Evolutionary conservation across 805 yeast genomes (phyloP), one percentile per base, ranked within the genome.

Genomic region (Cyberlindnera euphorbiiphila): DNA sequence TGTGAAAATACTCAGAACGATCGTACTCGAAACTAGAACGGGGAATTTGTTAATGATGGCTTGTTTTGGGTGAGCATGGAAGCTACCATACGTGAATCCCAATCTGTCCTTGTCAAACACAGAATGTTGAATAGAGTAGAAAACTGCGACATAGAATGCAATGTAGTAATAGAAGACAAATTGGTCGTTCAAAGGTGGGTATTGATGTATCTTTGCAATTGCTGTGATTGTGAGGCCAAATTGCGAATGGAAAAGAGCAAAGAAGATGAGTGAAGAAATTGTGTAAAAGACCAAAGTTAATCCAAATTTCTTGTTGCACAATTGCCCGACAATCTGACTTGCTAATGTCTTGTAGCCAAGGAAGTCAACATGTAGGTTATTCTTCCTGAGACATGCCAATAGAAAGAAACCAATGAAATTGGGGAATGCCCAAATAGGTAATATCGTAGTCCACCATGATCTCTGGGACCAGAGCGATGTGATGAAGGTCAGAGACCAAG

Each of bases 71-170:
- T 59, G 60, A 28, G 65, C 58, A 29, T 63, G 61, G 45, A 62
- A 64, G 20, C 46, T 49, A 2, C 65, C 69, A 42, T 64, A 60
- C 4, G 54, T 49, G 56, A 81, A 72, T 2, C 59, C 54, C 27
- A 83, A 60, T 41, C 74, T 67, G 55, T 78, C 78, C 43, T 76
- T 63, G 53, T 79, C 82, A 39, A 74, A 68, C 0, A 72, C 47
- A 11, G 73, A 47, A 51, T 73, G 81, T 42, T 73, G 78, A 2
- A 65, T 34, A 7, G 78, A 50, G 54, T 81, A 83, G 7, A 66
- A 24, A 0, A 66, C 22, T 0, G 77, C 72, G 7, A 69, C 50
- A 18, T 65, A 54, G 1, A 61, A 9, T 18, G 72, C 61, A 29
- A 62, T 66, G 49, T 65, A 74, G 72, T 76, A 73, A 47, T 59